Conservation (phyloP, 2,329 filamentous ascomycete genomes). For the Apiospora malaysiana region DNA sequence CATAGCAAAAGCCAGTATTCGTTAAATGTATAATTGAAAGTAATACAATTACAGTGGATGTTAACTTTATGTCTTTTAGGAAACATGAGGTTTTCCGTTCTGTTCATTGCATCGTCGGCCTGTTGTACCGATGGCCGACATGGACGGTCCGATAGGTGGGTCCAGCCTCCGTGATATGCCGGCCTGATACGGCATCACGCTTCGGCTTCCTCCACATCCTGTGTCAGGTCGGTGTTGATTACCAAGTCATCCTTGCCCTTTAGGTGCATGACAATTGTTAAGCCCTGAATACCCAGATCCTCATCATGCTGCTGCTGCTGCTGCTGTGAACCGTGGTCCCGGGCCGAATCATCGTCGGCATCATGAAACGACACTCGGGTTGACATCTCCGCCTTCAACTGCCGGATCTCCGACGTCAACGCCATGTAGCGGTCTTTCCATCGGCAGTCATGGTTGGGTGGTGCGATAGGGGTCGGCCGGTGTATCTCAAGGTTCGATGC, state of each 20-base stretch:
- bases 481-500: conserved; percentile 36
- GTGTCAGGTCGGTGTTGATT: conserved; percentile 54
- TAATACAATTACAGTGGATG: neutral
- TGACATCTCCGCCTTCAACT: conserved; percentile 47
- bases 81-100: neutral
- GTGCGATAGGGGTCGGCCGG: conserved; percentile 43
- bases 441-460: conserved; percentile 47
- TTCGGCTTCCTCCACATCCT: conserved; percentile 20
- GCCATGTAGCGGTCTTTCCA: conserved; percentile 51
- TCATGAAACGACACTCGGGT: conserved; percentile 24
- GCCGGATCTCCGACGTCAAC: conserved; percentile 48
- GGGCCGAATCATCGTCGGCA: conserved; percentile 21
- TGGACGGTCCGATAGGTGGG: neutral
- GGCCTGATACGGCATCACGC: neutral
- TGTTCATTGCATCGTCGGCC: neutral
- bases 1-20: neutral
- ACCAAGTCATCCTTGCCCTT: conserved; percentile 56
- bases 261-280: conserved; percentile 59
- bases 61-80: neutral
- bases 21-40: neutral
- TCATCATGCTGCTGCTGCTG: conserved; percentile 37
- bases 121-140: neutral
- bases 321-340: conserved; percentile 23
- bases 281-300: conserved; percentile 51
- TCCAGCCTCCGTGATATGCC: neutral